Evolutionary conservation across 1,284 basidiomycete species (phyloP), one percentile per base, ranked within the genome.

Genomic region (Limonomyces culmigenus): DNA sequence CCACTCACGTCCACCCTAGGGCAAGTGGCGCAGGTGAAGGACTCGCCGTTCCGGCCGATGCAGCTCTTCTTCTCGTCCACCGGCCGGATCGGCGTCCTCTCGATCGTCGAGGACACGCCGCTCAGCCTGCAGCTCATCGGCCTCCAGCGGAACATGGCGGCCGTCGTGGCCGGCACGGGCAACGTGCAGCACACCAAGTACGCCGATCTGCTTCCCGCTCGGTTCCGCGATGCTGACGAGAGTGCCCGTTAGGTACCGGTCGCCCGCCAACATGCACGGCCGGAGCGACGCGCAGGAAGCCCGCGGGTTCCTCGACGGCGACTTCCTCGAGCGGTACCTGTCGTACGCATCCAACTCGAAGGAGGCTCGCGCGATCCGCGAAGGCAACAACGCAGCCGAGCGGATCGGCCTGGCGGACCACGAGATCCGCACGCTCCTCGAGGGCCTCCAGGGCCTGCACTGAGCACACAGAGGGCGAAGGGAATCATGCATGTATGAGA

Each of bases 231-330:
- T n/a, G n/a, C n/a, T n/a, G n/a, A n/a, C n/a, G n/a, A n/a, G n/a
- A n/a, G n/a, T n/a, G n/a, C n/a, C n/a, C n/a, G n/a, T 3, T 32
- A 86, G 80, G 41, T 85, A 70, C 54, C 69, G 87, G 33, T 63
- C 74, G 2, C 77, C 79, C 1, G 68, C 67, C 38, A 67, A 60
- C 36, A 58, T 55, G 32, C 47, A 65, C 45, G 65, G 76, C 41
- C 55, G 63, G 37, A 63, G 69, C 47, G 68, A 74, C 50, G 57
- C 66, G 36, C 67, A 80, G 41, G 44, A 54, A 34, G 50, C 70
- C 14, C 55, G 67, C 50, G 89, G 89, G 2, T 91, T 95, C 62
- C 62, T 95, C 19, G 89, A 96, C 45, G 91, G 89, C 2, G 83
- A 89, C 49, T 86, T 89, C 46, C 53, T 92, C 19, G 83, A 89